Evolutionary conservation across 345 rosid species (phyloP), one percentile per base, ranked within the genome.

Genomic region (Acer yangbiense): DNA sequence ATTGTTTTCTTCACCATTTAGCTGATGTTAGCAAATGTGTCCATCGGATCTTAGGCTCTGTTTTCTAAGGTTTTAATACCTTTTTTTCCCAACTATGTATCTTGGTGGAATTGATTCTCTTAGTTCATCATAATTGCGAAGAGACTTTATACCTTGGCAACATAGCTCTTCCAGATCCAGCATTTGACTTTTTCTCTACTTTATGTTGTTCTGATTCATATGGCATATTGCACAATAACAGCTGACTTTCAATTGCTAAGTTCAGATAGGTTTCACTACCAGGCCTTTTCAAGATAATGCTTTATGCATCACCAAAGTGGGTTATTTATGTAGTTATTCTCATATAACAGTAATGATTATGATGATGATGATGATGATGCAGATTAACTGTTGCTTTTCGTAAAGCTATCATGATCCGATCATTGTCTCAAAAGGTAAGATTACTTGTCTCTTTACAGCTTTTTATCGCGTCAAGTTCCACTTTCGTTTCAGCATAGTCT

Each of bases 191-290:
- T 39, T 48, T 57, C 21, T 65, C 8, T 71, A 13, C 52, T n/a
- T 75, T 70, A 41, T 41, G 43, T 72, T 65, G 52, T 44, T 16
- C 44, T 69, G 76, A 55, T 73, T 79, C 78, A 48, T 21, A 29
- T 69, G 21, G 73, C 73, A 44, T 73, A 35, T 68, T 46, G 65
- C 60, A 52, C 27, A 57, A 35, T 48, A 69, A 64, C 71, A 79
- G 65, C 48, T 68, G 43, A 12, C 52, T 66, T 32, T 66, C 72
- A 50, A 39, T 75, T 54, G 46, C 43, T 72, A 27, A 46, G 23
- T 52, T 65, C 63, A 43, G 67, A 77, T 67, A 72, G 65, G 67
- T 63, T 69, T 70, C 25, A 44, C n/a, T 64, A 17, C 52, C 65
- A 55, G 39, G 66, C 73, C 66, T 39, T 62, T 48, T 71, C 27